Base-by-base conservation (phyloP, 164 flowering plant species). In the Sextonia rubra region DNA sequence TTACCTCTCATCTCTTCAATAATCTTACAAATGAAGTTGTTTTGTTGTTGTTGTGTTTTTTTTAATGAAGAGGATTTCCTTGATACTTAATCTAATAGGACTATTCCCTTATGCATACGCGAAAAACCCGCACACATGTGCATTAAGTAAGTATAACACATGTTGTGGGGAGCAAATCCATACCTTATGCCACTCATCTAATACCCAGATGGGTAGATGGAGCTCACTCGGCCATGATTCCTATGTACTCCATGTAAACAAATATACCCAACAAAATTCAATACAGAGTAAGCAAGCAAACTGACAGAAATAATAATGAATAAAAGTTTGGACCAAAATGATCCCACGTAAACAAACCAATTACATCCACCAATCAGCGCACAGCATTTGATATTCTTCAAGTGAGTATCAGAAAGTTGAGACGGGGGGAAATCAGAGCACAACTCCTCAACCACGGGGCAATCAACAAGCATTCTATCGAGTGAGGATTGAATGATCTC, bases 361-460 rank as follows among this genome's bases (percentile, higher is more conserved):
- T 70, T 37, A 12, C 1, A 14, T 17, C 61, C 29, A 1, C 60
- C 52, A 60, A 60, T 12, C 65, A 27, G 3, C 60, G 17, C 20
- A 65, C 60, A 37, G 23, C 52, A 30, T 6, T 70, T 60, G 3
- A 70, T n/a, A n/a, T n/a, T 49, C 56, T n/a, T 65, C 4, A 70
- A 29, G 20, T 60, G 6, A 3, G 66, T 65, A 17, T 49, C 22
- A 5, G 64, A 60, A 37, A 70, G 14, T 52, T 70, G 60, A 27
- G 60, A 29, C n/a, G 55, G 47, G n/a, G 24, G 3, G 55, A 70
- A 26, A 32, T 32, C 20, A n/a, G 0, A 2, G 17, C 73, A 70
- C 24, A 5, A 14, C 66, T 24, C 14, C 2, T 22, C 32, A 6
- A 70, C 49, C 24, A 70, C 1, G 3, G 63, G 73, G 61, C 73